Evolutionary conservation across 805 yeast genomes (phyloP).

Genomic region (Wickerhamomyces strasburgensis): DNA sequence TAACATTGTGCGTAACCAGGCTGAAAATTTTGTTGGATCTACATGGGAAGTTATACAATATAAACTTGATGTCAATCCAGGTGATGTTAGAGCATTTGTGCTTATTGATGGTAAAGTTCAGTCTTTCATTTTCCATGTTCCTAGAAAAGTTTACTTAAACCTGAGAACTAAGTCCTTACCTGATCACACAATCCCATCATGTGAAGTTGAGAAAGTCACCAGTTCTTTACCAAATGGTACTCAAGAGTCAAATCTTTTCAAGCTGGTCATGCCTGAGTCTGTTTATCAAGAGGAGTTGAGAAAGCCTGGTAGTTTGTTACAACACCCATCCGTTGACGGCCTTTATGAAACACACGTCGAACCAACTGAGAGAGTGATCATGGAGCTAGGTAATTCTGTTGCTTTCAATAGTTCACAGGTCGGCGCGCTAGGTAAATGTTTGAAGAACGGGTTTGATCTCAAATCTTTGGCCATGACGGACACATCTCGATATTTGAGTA

Average conservation of each 20-base stretch:
- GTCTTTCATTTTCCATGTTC: slow-evolving; percentile 64
- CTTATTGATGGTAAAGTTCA: slow-evolving; percentile 69
- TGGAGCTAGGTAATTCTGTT: slow-evolving; percentile 73
- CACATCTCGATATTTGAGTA: slow-evolving; percentile 47
- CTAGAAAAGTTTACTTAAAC: slow-evolving; percentile 62
- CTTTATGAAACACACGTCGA: slow-evolving; percentile 72
- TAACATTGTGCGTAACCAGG: slow-evolving; percentile 66
- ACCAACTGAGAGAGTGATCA: slow-evolving; percentile 66
- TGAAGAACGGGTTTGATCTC: slow-evolving; percentile 77
- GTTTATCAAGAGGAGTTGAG: slow-evolving; percentile 50
- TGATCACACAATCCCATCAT: slow-evolving; percentile 38
- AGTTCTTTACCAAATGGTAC: slow-evolving; percentile 69
- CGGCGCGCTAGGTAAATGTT: slow-evolving; percentile 83
- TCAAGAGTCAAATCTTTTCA: slow-evolving; percentile 45
- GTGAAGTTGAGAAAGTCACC: slow-evolving; percentile 52
- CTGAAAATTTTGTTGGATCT: slow-evolving; percentile 69
- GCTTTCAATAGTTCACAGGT: slow-evolving; percentile 62
- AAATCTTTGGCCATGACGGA: slow-evolving; percentile 47
- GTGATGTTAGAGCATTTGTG: slow-evolving; percentile 72
- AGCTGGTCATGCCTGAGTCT: slow-evolving; percentile 64
- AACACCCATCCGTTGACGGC: slow-evolving; percentile 56
- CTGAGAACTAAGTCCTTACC: slow-evolving; percentile 31
- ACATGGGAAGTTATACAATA: slow-evolving; percentile 86
- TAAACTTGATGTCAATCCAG: slow-evolving; percentile 53
- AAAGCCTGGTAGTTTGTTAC: slow-evolving; percentile 58